Base-by-base conservation (phyloP, 805 yeast species). In the Pichia membranifaciens region DNA sequence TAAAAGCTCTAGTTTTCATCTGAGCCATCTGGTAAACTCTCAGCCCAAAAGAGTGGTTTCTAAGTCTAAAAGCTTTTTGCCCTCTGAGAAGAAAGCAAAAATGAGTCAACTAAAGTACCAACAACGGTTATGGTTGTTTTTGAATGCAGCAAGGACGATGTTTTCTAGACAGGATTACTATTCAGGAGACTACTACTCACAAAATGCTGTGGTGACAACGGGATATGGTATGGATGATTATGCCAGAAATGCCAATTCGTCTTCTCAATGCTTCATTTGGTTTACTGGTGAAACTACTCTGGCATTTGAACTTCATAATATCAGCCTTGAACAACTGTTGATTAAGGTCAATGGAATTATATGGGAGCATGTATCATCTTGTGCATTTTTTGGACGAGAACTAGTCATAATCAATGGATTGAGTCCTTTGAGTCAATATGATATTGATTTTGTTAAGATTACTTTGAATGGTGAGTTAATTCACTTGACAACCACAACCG, bases 341-440 rank as follows among this genome's bases (percentile, higher is more conserved):
- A 73, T 72, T 12, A 64, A 70, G 46, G 87, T 83, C 4, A 82
- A 83, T 55, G 87, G 87, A 20, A 73, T 82, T 20, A 71, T 76
- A 13, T 83, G 89, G 89, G 75, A 80, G 22, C 87, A 81, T 57
- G 78, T 79, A 1, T 71, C 80, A 0, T 70, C 76, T 34, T 79
- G 79, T 41, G 68, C 70, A 15, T 59, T 68, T 16, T 66, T 67
- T 20, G 72, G 73, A 29, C 75, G 75, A 39, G 77, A 75, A 45
- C 66, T 74, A 44, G 71, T 80, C n/a, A 72, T 80, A 1, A 78
- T 83, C 16, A 75, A 79, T 54, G 88, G 88, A 0, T 65, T 83
- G 34, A 78, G 82, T 28, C 86, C 87, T 1, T 59, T 73, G 17
- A 76, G 84, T 10, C 82, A 81, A 51, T 84, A 82, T 52, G 83